phyloP scores from a whole-genome alignment of 2,329 filamentous ascomycete species.

The Aureobasidium sp. region DNA sequence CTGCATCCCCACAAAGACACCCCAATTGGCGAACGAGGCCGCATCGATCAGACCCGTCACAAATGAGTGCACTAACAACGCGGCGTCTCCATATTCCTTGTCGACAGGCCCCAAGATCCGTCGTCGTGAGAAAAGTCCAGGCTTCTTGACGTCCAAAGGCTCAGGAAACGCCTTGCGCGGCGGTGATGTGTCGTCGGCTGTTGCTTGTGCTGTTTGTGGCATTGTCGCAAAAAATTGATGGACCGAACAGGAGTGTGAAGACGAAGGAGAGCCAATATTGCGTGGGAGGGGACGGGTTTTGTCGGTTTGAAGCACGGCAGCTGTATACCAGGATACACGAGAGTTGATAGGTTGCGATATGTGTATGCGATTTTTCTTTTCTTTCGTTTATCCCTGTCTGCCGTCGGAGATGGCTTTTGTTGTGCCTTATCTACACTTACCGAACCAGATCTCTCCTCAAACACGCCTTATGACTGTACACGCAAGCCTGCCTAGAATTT shows the following conservation, averaged over 20 bases:
- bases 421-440: conserved; percentile 1
- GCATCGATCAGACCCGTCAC: conserved; percentile 42
- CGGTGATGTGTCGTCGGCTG: conserved; percentile 1
- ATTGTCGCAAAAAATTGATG: background rate
- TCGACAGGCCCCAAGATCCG: conserved; percentile 24
- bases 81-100: conserved; percentile 25
- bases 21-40: conserved; percentile 41
- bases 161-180: background rate
- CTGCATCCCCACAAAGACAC: conserved; percentile 46
- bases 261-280: background rate
- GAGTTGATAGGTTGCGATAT: background rate
- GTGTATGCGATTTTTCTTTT: background rate
- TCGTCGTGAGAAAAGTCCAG: conserved; percentile 21
- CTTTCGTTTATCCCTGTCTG: background rate
- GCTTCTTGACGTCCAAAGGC: background rate
- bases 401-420: conserved; percentile 1
- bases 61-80: conserved; percentile 36
- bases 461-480: conserved; percentile 5
- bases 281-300: background rate
- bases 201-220: conserved; percentile 8
- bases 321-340: background rate
- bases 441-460: background rate
- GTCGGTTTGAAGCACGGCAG: background rate
- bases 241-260: background rate
- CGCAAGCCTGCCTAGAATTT: background rate